A percentile compares a stretch with the other conserved stretches of the same genome.
These are phyloP conservation scores for Nicotiana tabacum DNA, from an alignment of 257 asterid genomes.

Conservation along the genomic window DNA sequence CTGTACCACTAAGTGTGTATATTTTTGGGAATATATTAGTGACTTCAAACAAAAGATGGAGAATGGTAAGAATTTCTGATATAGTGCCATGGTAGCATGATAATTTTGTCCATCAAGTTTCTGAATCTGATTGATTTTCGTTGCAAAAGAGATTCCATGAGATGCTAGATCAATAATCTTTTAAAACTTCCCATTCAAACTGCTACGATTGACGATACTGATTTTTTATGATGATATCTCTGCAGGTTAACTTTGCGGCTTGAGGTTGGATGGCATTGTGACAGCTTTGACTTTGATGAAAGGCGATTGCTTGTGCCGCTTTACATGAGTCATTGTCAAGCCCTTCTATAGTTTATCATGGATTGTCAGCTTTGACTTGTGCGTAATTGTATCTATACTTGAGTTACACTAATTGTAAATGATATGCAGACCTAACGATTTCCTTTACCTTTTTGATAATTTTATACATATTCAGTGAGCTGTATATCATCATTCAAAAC, in stretches of 20 bases:
- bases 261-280: not conserved
- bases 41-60: not conserved
- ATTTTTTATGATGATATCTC: not conserved
- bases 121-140: not conserved
- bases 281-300: not conserved
- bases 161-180: not conserved
- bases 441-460: not conserved
- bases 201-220: not conserved
- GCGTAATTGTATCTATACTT: not conserved
- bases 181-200: not conserved
- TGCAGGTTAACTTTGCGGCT: not conserved
- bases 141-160: not conserved
- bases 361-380: not conserved
- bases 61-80: not conserved
- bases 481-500: not conserved
- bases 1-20: not conserved
- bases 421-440: not conserved
- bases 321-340: not conserved
- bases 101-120: not conserved
- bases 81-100: not conserved
- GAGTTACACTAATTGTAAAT: not conserved
- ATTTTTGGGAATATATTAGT: not conserved
- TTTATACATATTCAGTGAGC: not conserved
- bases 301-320: not conserved
- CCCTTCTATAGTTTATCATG: not conserved